Percentiles rank a stretch among this genome's conserved stretches.
These are phyloP conservation scores for Pleurotus tuoliensis DNA, from an alignment of 768 basidiomycete species.

Conservation along the genomic window DNA sequence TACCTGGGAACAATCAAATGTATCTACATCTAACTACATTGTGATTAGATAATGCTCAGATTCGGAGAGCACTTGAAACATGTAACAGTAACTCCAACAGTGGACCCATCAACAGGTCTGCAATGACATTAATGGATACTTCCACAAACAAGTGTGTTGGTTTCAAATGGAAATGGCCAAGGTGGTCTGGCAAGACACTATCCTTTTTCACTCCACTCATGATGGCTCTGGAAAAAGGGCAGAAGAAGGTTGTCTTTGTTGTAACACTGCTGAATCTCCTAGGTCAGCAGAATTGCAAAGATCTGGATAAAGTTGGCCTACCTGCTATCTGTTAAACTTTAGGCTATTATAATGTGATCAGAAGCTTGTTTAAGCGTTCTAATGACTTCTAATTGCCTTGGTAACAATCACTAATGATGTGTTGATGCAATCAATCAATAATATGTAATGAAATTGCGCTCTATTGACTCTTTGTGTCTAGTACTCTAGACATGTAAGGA, in stretches of 20 bases:
- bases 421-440: too few species aligned
- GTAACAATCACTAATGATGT: too few species aligned
- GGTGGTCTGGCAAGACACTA: conserved; percentile 17
- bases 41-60: too few species aligned
- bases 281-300: conserved; percentile 21
- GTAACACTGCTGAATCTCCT: conserved; percentile 28
- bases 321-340: conserved; percentile 8
- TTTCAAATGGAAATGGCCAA: conserved; percentile 11
- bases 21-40: too few species aligned
- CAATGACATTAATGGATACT: conserved; percentile 7
- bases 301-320: conserved; percentile 14
- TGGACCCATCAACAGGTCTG: conserved; percentile 2
- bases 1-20: too few species aligned
- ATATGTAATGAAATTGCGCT: too few species aligned
- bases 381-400: too few species aligned
- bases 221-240: conserved; percentile 13
- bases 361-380: too few species aligned
- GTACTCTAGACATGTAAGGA: too few species aligned
- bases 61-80: too few species aligned
- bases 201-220: conserved; percentile 17
- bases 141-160: conserved; percentile 15
- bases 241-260: conserved; percentile 17
- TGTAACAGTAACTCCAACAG: not conserved
- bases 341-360: too few species aligned
- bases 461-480: too few species aligned